Evolutionary conservation across 257 asterid species (phyloP).

Genomic region (Nicotiana undulata): DNA sequence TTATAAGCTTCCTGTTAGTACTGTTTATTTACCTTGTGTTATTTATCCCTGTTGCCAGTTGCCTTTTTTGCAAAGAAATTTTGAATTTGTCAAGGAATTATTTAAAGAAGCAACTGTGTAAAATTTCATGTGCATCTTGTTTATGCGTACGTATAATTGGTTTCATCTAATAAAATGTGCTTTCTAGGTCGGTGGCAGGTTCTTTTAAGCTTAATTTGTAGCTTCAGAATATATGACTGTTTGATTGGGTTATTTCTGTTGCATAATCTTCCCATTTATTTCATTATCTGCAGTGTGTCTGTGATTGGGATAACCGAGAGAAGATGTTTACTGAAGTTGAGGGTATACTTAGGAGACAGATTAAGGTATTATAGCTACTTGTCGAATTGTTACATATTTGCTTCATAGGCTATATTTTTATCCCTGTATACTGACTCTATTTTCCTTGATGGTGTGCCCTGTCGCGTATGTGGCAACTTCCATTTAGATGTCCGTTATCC

Average conservation of each 20-base stretch:
- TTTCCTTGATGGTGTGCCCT: not conserved
- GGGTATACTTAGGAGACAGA: slow-evolving; percentile 84
- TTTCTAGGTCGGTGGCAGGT: not conserved
- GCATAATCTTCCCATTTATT: not conserved
- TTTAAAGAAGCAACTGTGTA: not conserved
- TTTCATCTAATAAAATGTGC: not conserved
- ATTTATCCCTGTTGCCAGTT: not conserved
- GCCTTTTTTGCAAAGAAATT: not conserved
- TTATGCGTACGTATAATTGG: not conserved
- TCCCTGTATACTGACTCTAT: not conserved
- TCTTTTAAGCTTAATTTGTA: not conserved
- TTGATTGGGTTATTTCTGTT: not conserved
- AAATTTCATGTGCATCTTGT: not conserved
- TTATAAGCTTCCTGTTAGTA: not conserved
- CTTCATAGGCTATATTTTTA: not conserved
- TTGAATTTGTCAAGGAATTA: not conserved
- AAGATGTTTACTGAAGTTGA: slow-evolving; percentile 92
- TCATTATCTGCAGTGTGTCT: slow-evolving; percentile 59
- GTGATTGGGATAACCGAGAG: slow-evolving; percentile 97
- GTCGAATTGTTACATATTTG: not conserved
- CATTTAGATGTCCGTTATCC: slow-evolving; percentile 75
- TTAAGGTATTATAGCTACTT: slow-evolving; percentile 50
- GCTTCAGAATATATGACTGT: not conserved
- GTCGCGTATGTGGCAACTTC: not conserved
- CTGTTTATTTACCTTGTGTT: not conserved